Base-by-base conservation (phyloP, 1,139 yeast genomes). In the Saccharomyces pastorianus region DNA sequence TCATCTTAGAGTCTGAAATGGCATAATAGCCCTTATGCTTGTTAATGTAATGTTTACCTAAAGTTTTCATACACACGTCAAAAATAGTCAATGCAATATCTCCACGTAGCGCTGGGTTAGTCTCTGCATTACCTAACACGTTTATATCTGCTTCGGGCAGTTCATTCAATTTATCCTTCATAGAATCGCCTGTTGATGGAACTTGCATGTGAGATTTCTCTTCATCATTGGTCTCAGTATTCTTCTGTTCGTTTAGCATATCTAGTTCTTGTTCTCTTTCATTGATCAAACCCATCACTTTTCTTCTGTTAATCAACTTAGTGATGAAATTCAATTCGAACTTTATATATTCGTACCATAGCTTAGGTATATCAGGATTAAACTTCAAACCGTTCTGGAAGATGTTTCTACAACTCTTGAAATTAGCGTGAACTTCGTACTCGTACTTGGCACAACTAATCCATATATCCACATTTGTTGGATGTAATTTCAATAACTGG, bases 401-500 rank as follows among this genome's bases (percentile, higher is more conserved):
- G 49, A 93, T 77, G 11, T 82, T 80, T 71, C 99, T 80, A 17
- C 98, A 95, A 48, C 96, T 95, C 66, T 86, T 83, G 53, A 96
- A 90, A 64, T 90, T 88, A 51, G 93, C 88, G 70, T 93, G 90
- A 47, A 79, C 80, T 64, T 93, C 96, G 64, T 88, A 84, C 72
- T 95, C 98, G 70, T 89, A 90, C 67, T 88, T 88, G 49, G 98
- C 97, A 26, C 97, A 97, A 64, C 90, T 81, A 52, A 93, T 81
- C 99, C 99, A 95, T 13, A 95, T 88, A 63, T 85, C 85, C 1
- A 90, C 81, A 65, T 90, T 88, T 53, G 88, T 80, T n/a, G 99
- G 98, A 67, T 93, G 98, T 59, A 89, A 74, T 71, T 85, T 90
- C 62, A 95, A 76, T 62, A 93, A 75, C 56, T 83, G 80, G 2